These are phyloP conservation scores for Stereum hirsutum DNA, from an alignment of 1,284 basidiomycete species.

Conservation along the genomic window DNA sequence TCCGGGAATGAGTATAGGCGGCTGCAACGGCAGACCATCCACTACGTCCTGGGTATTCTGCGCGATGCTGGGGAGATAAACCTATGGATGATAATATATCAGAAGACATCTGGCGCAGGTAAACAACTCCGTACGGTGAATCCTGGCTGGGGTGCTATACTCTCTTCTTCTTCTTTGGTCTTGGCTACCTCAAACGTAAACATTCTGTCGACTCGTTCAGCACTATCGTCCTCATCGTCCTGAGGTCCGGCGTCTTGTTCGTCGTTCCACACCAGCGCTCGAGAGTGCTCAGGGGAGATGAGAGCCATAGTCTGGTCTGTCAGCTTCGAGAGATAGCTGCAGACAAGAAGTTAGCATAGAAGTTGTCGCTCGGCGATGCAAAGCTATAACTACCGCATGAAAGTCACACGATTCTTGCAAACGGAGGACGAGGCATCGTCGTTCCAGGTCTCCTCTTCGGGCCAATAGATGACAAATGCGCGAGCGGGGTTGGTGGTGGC, in stretches of 20 bases:
- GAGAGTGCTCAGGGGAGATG: constrained; percentile 13
- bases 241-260: neutral
- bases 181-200: neutral
- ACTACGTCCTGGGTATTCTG: no score
- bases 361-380: neutral
- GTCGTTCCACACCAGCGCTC: neutral
- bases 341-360: constrained; percentile 1
- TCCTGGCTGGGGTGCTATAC: neutral
- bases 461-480: constrained; percentile 47
- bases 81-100: no score
- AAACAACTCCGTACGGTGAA: no score
- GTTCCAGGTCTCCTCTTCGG: constrained; percentile 50
- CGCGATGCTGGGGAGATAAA: no score
- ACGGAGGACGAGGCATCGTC: constrained; percentile 36
- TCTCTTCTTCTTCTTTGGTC: neutral
- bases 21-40: no score
- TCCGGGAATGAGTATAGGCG: no score
- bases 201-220: neutral
- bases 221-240: neutral
- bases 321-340: constrained; percentile 49
- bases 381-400: constrained; percentile 39
- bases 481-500: neutral
- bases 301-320: constrained; percentile 41
- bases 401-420: constrained; percentile 43
- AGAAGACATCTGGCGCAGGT: no score